These are phyloP conservation scores for Nakazawaea peltata DNA, from an alignment of 805 yeast species.

Conservation along the genomic window DNA sequence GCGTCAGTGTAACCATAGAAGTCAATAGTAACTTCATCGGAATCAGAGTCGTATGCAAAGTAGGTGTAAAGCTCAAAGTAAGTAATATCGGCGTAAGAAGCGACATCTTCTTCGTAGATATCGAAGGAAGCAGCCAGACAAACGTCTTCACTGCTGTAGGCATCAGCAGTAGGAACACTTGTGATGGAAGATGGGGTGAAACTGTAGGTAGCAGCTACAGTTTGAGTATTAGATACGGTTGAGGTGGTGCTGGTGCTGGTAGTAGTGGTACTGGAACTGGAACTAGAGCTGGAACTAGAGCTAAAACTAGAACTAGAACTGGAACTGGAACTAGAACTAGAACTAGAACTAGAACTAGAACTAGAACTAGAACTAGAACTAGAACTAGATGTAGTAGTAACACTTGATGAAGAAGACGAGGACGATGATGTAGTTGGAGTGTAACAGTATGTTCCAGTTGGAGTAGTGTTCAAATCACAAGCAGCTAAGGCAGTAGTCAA, in stretches of 20 bases:
- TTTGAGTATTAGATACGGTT: slow-evolving; percentile 1
- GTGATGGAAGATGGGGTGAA: neutral
- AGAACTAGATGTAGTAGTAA: slow-evolving; percentile 13
- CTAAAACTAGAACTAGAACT: slow-evolving; percentile 12
- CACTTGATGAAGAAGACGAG: too few species aligned
- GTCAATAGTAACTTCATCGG: slow-evolving; percentile 1
- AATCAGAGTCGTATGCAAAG: neutral
- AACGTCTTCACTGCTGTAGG: neutral
- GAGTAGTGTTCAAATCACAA: slow-evolving; percentile 21
- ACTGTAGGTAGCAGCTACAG: neutral
- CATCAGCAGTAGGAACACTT: neutral
- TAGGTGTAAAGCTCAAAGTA: neutral
- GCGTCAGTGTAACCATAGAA: neutral
- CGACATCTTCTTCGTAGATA: neutral
- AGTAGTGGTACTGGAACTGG: slow-evolving; percentile 9
- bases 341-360: slow-evolving; percentile 11
- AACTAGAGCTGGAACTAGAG: slow-evolving; percentile 15
- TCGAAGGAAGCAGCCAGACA: neutral
- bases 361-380: slow-evolving; percentile 8
- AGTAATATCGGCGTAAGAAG: neutral
- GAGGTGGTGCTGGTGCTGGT: slow-evolving; percentile 3
- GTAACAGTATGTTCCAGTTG: slow-evolving; percentile 23
- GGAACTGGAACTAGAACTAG: slow-evolving; percentile 8
- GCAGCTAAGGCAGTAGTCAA: slow-evolving; percentile 20
- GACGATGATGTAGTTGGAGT: slow-evolving; percentile 1